These are phyloP conservation scores for Gracilaria domingensis DNA, from an alignment of 23 red algal genomes.

Conservation along the genomic window DNA sequence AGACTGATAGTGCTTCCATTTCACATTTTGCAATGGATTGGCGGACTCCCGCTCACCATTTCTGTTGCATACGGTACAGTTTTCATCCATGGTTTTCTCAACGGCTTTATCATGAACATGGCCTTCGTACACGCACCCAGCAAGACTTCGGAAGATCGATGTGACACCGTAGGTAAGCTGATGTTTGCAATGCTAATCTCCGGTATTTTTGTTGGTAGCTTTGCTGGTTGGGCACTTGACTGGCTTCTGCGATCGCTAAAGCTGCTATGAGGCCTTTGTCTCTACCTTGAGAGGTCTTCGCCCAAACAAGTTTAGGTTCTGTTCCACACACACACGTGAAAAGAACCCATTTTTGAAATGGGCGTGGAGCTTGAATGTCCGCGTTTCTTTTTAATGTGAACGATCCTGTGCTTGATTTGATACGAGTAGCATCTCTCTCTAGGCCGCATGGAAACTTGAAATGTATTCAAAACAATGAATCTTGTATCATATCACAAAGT, in stretches of 20 bases:
- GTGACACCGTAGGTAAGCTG: slow-evolving; percentile 40
- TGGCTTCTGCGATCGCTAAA: slow-evolving; percentile 21
- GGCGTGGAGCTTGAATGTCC: too few species aligned
- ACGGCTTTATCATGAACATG: slow-evolving; percentile 60
- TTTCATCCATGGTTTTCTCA: slow-evolving; percentile 53
- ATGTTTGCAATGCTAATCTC: slow-evolving; percentile 72
- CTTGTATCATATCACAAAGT: too few species aligned
- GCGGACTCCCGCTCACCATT: background rate
- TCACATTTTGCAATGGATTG: slow-evolving; percentile 39
- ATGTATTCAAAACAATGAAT: too few species aligned
- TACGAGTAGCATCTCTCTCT: too few species aligned
- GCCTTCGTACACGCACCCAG: slow-evolving; percentile 38
- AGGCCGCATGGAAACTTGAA: too few species aligned
- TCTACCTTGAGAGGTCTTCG: too few species aligned
- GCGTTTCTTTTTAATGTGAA: too few species aligned
- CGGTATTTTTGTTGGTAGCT: slow-evolving; percentile 47
- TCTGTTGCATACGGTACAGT: background rate
- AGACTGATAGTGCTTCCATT: slow-evolving; percentile 50
- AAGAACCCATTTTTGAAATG: too few species aligned
- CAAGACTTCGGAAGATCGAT: slow-evolving; percentile 17
- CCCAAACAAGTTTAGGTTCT: too few species aligned
- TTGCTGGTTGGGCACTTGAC: slow-evolving; percentile 46
- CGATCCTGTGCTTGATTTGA: too few species aligned
- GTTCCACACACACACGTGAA: too few species aligned
- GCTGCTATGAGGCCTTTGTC: background rate